Base-by-base conservation (phyloP, 2,329 filamentous ascomycete genomes). In the Alternaria triticina region DNA sequence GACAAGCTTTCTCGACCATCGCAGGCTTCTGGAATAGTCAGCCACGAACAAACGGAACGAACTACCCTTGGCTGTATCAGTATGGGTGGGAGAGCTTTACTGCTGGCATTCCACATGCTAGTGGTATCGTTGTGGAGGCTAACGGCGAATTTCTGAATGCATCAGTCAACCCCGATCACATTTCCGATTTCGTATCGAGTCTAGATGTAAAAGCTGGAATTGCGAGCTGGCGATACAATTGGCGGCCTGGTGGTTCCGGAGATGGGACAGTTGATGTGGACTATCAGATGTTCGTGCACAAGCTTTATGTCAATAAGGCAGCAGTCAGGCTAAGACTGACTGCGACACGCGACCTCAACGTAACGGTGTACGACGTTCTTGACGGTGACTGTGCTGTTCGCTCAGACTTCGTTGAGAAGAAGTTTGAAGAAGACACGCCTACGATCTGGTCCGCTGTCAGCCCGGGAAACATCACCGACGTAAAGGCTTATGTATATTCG, bases 51-150 rank as follows among this genome's bases (percentile, higher is more conserved):
- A 88, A 87, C 47, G 84, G 85, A 1, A 86, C 86, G 7, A 92
- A 92, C 69, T 91, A 90, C 68, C 84, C 84, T 0, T 92, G 90
- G 89, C 76, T 93, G 46, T 84, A 87, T 59, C 87, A 92, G 68
- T 90, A 91, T 77, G 90, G 90, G 7, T 86, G 87, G 61, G 90
- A 93, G 71, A 90, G 87, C 69, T 89, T 91, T 54, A 90, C 92
- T 65, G 87, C 86, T 55, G 91, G 91, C 23, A 85, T 93, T 15
- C 91, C 91, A 7, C 90, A 92, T 73, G 91, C 89, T 84, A 84
- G 84, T 25, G 88, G 86, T 1, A 79, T 91, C 40, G 76, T 89
- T 36, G 81, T 91, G 17, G 84, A 88, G 56, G 85, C 85, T 3
- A 82, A 85, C 59, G 82, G 83, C 23, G 79, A 81, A 9, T 83